Conservation (phyloP, 306 rosid genomes). For the Astragalus membranaceus region DNA sequence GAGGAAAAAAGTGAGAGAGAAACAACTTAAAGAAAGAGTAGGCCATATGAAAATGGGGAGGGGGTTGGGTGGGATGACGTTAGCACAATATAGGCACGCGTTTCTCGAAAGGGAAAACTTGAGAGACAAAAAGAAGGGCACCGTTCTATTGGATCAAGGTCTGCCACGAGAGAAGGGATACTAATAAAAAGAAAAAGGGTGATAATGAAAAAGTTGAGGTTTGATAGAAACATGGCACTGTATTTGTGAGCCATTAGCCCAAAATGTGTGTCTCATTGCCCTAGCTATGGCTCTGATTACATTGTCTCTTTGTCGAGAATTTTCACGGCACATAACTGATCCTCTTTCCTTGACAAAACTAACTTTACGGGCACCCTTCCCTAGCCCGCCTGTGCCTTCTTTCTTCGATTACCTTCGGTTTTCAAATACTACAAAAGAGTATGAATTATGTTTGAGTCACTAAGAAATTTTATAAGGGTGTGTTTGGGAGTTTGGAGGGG, state of each 20-base stretch:
- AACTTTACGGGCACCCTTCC: too few relatives aligned
- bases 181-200: not conserved
- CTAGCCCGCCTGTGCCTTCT: too few relatives aligned
- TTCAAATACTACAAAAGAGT: too few relatives aligned
- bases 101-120: conserved; percentile 47
- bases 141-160: conserved; percentile 41
- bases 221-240: not conserved
- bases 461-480: too few relatives aligned
- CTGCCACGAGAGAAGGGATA: conserved; percentile 10
- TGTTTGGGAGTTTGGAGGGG: too few relatives aligned
- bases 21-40: too few relatives aligned
- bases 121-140: conserved; percentile 35
- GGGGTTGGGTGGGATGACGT: not conserved
- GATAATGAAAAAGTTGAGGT: not conserved
- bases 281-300: conserved; percentile 45
- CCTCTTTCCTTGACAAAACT: not conserved
- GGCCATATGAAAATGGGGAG: too few relatives aligned
- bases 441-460: too few relatives aligned
- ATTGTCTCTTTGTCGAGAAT: conserved; percentile 73
- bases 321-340: conserved; percentile 42
- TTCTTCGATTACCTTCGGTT: too few relatives aligned
- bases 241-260: conserved; percentile 13
- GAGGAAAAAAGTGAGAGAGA: too few relatives aligned
- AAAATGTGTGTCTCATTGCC: conserved; percentile 28
- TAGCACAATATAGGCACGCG: conserved; percentile 61